Base-by-base conservation (phyloP, 306 rosid species). In the Vigna nakashimae region DNA sequence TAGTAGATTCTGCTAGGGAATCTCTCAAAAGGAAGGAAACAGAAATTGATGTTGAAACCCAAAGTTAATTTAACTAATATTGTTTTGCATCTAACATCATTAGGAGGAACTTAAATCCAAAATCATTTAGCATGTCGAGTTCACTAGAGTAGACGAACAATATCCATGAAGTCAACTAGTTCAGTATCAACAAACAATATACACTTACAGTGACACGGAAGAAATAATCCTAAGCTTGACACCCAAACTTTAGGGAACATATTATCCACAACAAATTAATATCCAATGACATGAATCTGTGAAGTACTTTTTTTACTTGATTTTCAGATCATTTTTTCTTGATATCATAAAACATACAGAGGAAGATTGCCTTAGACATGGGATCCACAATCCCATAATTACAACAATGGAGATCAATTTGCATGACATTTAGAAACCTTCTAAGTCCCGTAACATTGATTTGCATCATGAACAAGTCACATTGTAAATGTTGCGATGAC, bases 401-500 rank as follows among this genome's bases (percentile, higher is more conserved):
- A 40, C 32, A 32, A 65, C 50, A 76, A 76, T 14, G 50, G 46
- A 64, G 70, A 65, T 50, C 40, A 51, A 34, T 52, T 65, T 75
- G 53, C 55, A 65, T 65, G 60, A 64, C 57, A 55, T 36, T 38
- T 65, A 64, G 65, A 50, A 74, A 62, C 48, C 49, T 64, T 64
- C 60, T 74, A 64, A 74, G 45, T 62, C 71, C 66, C 45, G 34
- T 16, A 62, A 74, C 40, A 53, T 74, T 74, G 60, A 74, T 60
- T 62, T 62, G 49, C 60, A 60, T 46, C 51, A 46, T 51, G 45
- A 74, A 45, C 69, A 43, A 49, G 63, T 62, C 55, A 42, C 43
- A 34, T 24, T 66, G 74, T 66, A 77, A 51, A 65, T 53, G 49
- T 52, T 50, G 74, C 57, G 59, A 77, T 65, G 73, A 77, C 42